These are phyloP conservation scores for Jatropha podagrica DNA, from an alignment of 441 rosid genomes.

Conservation along the genomic window DNA sequence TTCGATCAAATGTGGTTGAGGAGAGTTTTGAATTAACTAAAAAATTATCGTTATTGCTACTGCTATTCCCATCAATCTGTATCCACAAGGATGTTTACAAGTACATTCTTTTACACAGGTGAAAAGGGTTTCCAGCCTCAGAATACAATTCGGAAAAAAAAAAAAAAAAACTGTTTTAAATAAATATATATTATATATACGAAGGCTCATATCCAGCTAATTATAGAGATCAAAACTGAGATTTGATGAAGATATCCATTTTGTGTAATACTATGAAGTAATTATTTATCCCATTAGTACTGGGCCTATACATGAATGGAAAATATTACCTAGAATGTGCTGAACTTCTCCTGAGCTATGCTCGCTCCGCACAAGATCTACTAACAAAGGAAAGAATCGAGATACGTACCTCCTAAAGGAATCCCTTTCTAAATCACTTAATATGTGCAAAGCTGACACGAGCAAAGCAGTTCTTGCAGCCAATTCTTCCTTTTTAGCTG, in stretches of 20 bases:
- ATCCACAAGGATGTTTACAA: slow-evolving; percentile 8
- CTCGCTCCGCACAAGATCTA: slow-evolving; percentile 81
- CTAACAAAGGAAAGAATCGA: slow-evolving; percentile 70
- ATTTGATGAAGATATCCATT: slow-evolving; percentile 3
- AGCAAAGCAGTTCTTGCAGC: slow-evolving; percentile 72
- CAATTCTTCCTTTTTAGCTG: slow-evolving; percentile 79
- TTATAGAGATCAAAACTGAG: slow-evolving; percentile 30
- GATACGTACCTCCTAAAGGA: slow-evolving; percentile 55
- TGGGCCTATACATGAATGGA: slow-evolving; percentile 73
- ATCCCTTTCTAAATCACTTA: slow-evolving; percentile 54
- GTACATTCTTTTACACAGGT: not conserved
- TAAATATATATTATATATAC: not conserved
- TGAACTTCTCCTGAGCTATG: slow-evolving; percentile 85
- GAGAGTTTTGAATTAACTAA: not conserved
- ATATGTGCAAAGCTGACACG: slow-evolving; percentile 55
- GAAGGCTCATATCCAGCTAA: not conserved
- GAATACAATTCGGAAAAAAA: no score
- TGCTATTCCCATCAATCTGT: slow-evolving; percentile 9
- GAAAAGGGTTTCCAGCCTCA: not conserved
- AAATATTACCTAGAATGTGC: slow-evolving; percentile 58
- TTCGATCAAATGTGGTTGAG: not conserved
- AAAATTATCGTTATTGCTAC: slow-evolving; percentile 5
- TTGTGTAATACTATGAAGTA: slow-evolving; percentile 6
- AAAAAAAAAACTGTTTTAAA: no score
- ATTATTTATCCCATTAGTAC: slow-evolving; percentile 43